Evolutionary conservation across 257 asterid species (phyloP), one percentile per base, ranked within the genome.

Genomic region (Solanum acaule): DNA sequence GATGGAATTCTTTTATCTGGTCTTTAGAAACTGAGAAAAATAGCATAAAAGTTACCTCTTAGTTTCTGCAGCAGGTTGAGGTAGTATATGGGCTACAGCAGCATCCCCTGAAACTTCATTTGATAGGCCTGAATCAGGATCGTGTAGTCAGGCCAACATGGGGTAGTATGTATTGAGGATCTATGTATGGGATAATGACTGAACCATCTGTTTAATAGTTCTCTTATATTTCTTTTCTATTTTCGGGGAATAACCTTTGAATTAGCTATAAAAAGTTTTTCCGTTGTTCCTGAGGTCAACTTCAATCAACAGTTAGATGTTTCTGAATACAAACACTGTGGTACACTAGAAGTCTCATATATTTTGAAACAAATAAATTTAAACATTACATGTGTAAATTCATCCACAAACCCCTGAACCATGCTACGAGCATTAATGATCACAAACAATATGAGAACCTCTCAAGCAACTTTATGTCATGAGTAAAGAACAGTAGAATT

Each of bases 1-100:
- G 67, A 18, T 29, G n/a, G 44, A 29, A 23, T 79, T 8, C 40
- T 31, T 27, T 79, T 59, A 79, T 79, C 37, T 44, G 85, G 27
- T 79, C 27, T 18, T 49, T 82, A 29, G 29, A 31, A 49, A 82
- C 70, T 82, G 20, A 46, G 86, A 49, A 79, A 29, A 29, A 4
- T 29, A 49, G 88, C 71, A 37, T 40, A 86, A 68, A 46, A 67
- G 29, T 42, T 92, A 94, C 99, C 99, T 97, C 91, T 91, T 96
- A 88, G 91, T 91, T 92, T 95, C 98, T 86, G 95, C 96, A 61
- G 94, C 83, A 34, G 98, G 98, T 88, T 95, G 99, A 88, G 98
- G 98, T 76, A 95, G 90, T 85, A 96, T 88, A 88, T 89, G 89
- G 89, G 88, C 91, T 88, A 94, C 93, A 37, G 95, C 90, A 86